phyloP scores from a whole-genome alignment of 805 yeast genomes.

The Candida ficus region DNA sequence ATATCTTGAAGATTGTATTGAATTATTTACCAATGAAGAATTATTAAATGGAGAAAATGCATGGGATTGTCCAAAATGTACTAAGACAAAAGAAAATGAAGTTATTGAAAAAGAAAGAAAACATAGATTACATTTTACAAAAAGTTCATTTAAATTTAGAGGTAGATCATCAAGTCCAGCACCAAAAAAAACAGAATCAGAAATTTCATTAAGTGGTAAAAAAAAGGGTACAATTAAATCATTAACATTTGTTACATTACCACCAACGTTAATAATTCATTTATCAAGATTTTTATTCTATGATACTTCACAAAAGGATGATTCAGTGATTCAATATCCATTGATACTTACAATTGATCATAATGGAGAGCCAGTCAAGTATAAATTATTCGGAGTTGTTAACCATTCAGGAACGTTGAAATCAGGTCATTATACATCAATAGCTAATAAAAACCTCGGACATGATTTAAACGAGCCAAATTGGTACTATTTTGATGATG shows the following conservation, averaged over 20 bases:
- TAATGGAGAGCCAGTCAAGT: conserved; percentile 33
- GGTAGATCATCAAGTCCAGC: conserved; percentile 26
- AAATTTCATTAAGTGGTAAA: too few species aligned
- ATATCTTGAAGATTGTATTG: conserved; percentile 54
- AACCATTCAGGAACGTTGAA: conserved; percentile 67
- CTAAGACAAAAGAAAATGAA: conserved; percentile 2
- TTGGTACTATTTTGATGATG: conserved; percentile 80
- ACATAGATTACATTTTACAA: conserved; percentile 20
- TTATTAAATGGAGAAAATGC: conserved; percentile 68
- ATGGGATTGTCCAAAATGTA: conserved; percentile 79
- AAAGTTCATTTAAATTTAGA: conserved; percentile 20
- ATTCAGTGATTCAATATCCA: conserved; percentile 51
- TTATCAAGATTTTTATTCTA: conserved; percentile 68
- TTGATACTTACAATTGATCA: conserved; percentile 43
- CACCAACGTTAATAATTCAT: conserved; percentile 75
- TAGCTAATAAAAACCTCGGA: conserved; percentile 30
- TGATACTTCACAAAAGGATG: conserved; percentile 48
- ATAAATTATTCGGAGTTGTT: conserved; percentile 56
- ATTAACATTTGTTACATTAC: conserved; percentile 71
- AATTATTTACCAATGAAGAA: conserved; percentile 59
- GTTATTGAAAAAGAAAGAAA: conserved; percentile 17
- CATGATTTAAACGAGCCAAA: conserved; percentile 41
- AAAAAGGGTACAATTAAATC: conserved; percentile 75
- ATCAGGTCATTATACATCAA: conserved; percentile 74
- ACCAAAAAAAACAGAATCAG: conserved; percentile 12